A percentile compares a stretch with the other conserved stretches of the same genome.
Conservation (phyloP, 106 monocot species). For the Apostasia ramifera region DNA sequence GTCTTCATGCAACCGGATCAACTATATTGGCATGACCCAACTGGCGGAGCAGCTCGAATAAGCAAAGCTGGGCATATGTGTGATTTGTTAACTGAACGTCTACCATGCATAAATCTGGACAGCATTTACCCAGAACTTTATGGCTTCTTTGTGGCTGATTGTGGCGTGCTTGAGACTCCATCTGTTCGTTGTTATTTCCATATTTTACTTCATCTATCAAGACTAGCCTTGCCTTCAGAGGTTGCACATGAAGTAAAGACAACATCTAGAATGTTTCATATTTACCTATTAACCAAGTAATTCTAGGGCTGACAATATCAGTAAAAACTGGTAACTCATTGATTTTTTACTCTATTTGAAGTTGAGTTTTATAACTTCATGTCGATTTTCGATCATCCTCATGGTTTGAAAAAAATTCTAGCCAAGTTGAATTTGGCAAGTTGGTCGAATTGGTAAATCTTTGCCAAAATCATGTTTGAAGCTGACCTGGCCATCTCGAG, state of each 20-base stretch:
- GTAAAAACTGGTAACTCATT: no score
- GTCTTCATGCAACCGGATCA: conserved; percentile 29
- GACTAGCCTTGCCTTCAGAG: conserved; percentile 30
- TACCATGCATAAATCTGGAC: conserved; percentile 13
- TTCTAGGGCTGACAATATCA: no score
- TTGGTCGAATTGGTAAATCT: no score
- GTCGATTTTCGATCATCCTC: no score
- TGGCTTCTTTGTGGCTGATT: conserved; percentile 47
- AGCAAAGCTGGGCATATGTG: conserved; percentile 1
- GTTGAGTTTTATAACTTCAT: no score
- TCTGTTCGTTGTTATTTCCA: conserved; percentile 26
- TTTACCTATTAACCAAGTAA: no score
- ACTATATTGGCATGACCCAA: conserved; percentile 58
- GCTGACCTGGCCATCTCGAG: no score
- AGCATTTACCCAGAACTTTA: conserved; percentile 40
- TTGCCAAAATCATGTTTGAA: no score
- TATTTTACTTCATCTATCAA: conserved; percentile 34
- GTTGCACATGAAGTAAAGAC: conserved; percentile 35
- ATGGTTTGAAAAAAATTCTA: no score
- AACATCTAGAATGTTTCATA: no score
- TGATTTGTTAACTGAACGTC: neutral
- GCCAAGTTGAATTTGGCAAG: no score
- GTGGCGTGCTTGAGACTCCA: conserved; percentile 34
- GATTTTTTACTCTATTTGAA: no score
- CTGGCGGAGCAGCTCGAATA: conserved; percentile 38